phyloP scores from a whole-genome alignment of 2,329 filamentous ascomycete genomes.

The Diaporthe australafricana region DNA sequence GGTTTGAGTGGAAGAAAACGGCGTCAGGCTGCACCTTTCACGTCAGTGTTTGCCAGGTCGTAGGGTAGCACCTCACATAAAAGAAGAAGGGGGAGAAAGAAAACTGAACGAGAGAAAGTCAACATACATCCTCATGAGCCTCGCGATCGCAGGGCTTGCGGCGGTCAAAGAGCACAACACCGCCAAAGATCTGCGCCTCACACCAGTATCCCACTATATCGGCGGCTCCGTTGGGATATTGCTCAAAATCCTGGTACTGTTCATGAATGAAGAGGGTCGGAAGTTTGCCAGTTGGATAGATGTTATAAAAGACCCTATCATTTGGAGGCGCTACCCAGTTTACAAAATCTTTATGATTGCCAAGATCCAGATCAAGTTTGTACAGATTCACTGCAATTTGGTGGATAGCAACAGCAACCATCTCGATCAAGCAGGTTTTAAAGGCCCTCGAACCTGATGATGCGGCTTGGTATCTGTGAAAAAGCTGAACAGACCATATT shows the following conservation, averaged over 20 bases:
- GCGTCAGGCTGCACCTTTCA: neutral
- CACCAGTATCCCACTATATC: conserved; percentile 46
- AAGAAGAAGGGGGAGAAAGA: neutral
- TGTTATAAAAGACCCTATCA: conserved; percentile 17
- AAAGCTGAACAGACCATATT: conserved; percentile 30
- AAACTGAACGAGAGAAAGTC: neutral
- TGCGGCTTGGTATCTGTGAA: conserved; percentile 42
- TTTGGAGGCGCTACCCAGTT: conserved; percentile 42
- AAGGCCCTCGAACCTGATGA: conserved; percentile 43
- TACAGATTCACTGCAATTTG: conserved; percentile 44
- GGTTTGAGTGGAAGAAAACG: conserved; percentile 42
- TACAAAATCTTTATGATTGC: conserved; percentile 42
- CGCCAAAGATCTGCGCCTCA: conserved; percentile 44
- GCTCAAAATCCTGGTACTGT: conserved; percentile 43
- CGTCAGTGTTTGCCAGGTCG: neutral
- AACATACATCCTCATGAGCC: conserved; percentile 7
- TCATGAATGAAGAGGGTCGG: conserved; percentile 45
- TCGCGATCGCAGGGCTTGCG: conserved; percentile 10
- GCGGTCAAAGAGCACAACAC: conserved; percentile 41
- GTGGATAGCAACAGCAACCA: conserved; percentile 45
- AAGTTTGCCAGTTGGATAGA: conserved; percentile 3
- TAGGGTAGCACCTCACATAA: neutral
- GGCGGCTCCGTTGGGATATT: conserved; percentile 45
- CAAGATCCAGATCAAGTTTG: conserved; percentile 38
- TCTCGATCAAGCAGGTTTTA: conserved; percentile 45